Conservation (phyloP, 306 rosid genomes). For the Acacia crassicarpa region DNA sequence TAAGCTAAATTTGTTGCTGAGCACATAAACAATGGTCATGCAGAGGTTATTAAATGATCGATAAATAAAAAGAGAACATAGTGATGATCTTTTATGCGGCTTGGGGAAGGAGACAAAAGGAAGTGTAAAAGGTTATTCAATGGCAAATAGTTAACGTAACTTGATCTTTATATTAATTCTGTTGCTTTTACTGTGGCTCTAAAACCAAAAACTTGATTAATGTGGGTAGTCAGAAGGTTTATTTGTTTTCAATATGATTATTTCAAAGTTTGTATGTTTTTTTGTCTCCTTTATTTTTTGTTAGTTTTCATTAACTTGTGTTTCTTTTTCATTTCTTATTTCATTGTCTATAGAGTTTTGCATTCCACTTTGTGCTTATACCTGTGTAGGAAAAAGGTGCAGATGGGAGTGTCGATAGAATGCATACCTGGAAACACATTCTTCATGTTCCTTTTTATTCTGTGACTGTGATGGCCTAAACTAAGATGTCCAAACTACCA, state of each 20-base stretch:
- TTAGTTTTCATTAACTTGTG: not conserved
- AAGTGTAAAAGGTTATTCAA: not conserved
- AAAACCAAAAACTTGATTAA: not conserved
- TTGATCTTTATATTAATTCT: not conserved
- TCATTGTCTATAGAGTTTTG: not conserved
- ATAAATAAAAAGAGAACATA: not conserved
- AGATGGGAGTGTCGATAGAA: not conserved
- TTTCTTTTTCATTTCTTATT: not conserved
- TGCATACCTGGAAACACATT: not conserved
- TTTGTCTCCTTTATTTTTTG: not conserved
- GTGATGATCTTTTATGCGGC: not conserved
- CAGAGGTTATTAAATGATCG: conserved; percentile 3
- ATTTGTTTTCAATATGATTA: not conserved
- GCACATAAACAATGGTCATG: not conserved
- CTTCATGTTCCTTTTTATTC: not conserved
- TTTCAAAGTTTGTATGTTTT: not conserved
- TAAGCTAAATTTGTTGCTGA: conserved; percentile 10
- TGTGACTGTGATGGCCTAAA: not conserved
- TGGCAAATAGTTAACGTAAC: not conserved
- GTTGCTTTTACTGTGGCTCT: not conserved
- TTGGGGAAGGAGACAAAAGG: not conserved
- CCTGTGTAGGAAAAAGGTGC: not conserved
- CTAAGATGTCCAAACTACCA: not conserved
- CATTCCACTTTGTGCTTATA: not conserved
- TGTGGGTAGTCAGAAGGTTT: not conserved